Conservation (phyloP, 345 rosid species). For the Euphorbia lathyris region DNA sequence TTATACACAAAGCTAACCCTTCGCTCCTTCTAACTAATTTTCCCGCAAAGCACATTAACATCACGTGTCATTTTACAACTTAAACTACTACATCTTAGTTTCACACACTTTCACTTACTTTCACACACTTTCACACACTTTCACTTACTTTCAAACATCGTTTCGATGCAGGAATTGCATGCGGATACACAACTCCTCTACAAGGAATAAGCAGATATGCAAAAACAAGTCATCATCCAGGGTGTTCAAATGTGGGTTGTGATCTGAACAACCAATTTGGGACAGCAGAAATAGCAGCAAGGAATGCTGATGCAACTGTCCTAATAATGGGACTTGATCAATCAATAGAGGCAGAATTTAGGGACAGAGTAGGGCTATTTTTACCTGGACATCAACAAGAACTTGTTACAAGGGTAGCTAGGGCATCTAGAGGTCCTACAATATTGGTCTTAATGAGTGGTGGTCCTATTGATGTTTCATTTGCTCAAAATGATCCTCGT, state of each 20-base stretch:
- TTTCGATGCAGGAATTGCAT: slow-evolving; percentile 20
- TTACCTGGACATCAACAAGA: slow-evolving; percentile 34
- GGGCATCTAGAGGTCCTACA: slow-evolving; percentile 30
- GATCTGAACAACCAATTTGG: slow-evolving; percentile 19
- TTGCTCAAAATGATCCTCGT: slow-evolving; percentile 30
- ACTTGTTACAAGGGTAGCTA: slow-evolving; percentile 31
- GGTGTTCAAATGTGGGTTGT: slow-evolving; percentile 24
- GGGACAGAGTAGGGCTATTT: slow-evolving; percentile 25
- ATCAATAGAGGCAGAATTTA: slow-evolving; percentile 27
- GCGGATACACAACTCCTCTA: slow-evolving; percentile 28
- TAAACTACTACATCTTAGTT: too few species aligned
- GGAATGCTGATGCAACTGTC: slow-evolving; percentile 29
- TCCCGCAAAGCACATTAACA: too few species aligned
- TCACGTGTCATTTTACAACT: too few species aligned
- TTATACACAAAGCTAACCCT: too few species aligned
- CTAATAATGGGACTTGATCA: slow-evolving; percentile 36
- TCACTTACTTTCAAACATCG: too few species aligned
- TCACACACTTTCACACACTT: too few species aligned
- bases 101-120: too few species aligned
- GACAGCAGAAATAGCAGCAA: slow-evolving; percentile 23
- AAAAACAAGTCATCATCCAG: slow-evolving; percentile 20
- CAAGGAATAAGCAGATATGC: slow-evolving; percentile 29
- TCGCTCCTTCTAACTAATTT: too few species aligned
- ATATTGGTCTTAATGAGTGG: slow-evolving; percentile 33
- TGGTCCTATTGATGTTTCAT: slow-evolving; percentile 31